Evolutionary conservation across 176 grass and related monocot species (phyloP), one percentile per base, ranked within the genome.

Genomic region (Oryza coarctata): DNA sequence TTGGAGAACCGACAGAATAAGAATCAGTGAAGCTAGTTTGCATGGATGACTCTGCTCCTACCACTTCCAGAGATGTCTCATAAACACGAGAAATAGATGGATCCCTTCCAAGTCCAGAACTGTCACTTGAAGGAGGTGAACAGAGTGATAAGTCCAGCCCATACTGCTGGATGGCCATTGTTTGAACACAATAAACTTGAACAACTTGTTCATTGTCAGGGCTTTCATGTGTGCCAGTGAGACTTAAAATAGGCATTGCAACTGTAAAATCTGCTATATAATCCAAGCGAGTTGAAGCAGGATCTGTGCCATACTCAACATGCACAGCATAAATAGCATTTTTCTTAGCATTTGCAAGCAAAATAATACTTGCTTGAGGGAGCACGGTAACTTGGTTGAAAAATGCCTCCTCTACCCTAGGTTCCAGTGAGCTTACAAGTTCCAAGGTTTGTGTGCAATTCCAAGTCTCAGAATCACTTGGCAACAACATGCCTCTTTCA

Each of bases 191-290:
- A 26, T 95, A 99, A 23, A 99, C 87, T 91, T 99, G 93, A 69
- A 99, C 93, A 68, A 94, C 85, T 76, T 92, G 91, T 72, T 95
- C 97, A 22, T 91, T 91, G 82, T 87, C 88, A 62, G 86, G 92
- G 55, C 47, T 80, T 73, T 92, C 91, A 68, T 87, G 83, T 38
- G 97, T 93, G 38, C 90, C 93, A 22, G 93, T 99, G 44, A 99
- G 91, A 85, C 97, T 99, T 82, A 99, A 81, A 78, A 99, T 95
- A 63, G 97, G 97, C 93, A 99, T 99, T 63, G 97, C 83, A 52
- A 99, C 97, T 52, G 97, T 94, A 68, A 99, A 99, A 85, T 99
- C 97, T 83, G 97, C 97, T 65, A 99, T 94, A 55, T 95, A 95
- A 62, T 99, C 97, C 87, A 95, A 92, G 80, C 87, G 76, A 36